Evolutionary conservation across 176 grass and related monocot genomes (phyloP), one percentile per base, ranked within the genome.

Genomic region (Olyra latifolia): DNA sequence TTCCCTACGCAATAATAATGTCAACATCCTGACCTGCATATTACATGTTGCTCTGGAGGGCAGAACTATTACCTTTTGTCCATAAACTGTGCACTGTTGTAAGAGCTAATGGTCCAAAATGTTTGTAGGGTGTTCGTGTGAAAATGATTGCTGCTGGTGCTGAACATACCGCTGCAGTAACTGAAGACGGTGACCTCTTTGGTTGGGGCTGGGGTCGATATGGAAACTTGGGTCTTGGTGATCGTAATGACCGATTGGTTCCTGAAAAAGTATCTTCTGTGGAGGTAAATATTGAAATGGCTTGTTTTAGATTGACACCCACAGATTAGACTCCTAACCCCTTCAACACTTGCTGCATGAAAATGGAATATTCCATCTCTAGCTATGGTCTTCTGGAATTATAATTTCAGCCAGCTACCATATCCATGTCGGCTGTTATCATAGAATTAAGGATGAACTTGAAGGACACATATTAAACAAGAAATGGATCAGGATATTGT

Each of bases 201-300:
- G 96, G 96, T 84, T 99, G 96, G 96, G 96, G 96, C 44, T 99
- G 96, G 96, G 96, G 96, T 65, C 88, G 90, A 81, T 99, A 99
- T 64, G 96, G 96, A 63, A 99, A 99, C 88, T 88, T 99, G 63
- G 96, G 96, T 60, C 83, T 99, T 76, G 96, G 96, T 70, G 96
- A 99, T 62, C 96, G 90, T 58, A 91, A 93, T 82, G 96, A 99
- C 41, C 96, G 92, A 41, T 61, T 91, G 9, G 58, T 94, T 57
- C 96, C 96, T 63, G 92, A 93, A 76, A 99, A 91, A 79, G 92
- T 93, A 78, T 88, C 88, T 74, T 87, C 86, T 61, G 81, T 91
- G 64, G 81, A 95, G 86, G 96, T 93, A 87, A 76, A 46, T 71
- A 49, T 30, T 66, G 2, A n/a, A 8, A 72, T 42, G 8, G 1